These are phyloP conservation scores for Canavalia ensiformis DNA, from an alignment of 306 rosid species.

Conservation along the genomic window DNA sequence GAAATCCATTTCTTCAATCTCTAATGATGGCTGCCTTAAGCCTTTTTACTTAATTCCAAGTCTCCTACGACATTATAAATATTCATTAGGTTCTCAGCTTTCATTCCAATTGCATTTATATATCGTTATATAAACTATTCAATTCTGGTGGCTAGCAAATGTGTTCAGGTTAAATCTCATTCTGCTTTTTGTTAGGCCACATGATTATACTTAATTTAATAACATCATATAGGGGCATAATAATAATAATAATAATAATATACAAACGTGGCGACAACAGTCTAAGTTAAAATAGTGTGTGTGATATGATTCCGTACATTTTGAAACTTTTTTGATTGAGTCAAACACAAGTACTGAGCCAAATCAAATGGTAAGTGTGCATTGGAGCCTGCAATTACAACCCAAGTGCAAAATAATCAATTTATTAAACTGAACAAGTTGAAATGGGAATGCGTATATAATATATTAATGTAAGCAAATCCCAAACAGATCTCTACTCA, in stretches of 20 bases:
- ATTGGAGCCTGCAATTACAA: background rate
- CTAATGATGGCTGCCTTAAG: constrained; percentile 21
- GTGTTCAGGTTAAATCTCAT: background rate
- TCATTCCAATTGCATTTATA: background rate
- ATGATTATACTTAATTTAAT: background rate
- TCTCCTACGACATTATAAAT: background rate
- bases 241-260: background rate
- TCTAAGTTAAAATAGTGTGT: background rate
- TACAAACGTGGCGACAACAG: constrained; percentile 6
- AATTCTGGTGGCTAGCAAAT: background rate
- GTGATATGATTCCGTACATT: constrained; percentile 18
- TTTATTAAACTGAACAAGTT: background rate
- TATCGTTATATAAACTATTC: background rate
- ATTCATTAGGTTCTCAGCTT: background rate
- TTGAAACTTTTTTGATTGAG: constrained; percentile 33
- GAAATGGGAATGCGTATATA: background rate
- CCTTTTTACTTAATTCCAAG: background rate
- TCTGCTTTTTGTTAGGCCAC: background rate
- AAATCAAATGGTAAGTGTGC: constrained; percentile 6
- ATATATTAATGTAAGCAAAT: constrained; percentile 4
- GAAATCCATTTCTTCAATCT: background rate
- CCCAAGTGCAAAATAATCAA: constrained; percentile 1
- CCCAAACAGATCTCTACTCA: constrained; percentile 28
- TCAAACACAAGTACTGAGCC: constrained; percentile 3
- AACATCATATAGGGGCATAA: no score